Conservation (phyloP, 192 early-diverging fungal species). For the Coemansia nantahalensis region DNA sequence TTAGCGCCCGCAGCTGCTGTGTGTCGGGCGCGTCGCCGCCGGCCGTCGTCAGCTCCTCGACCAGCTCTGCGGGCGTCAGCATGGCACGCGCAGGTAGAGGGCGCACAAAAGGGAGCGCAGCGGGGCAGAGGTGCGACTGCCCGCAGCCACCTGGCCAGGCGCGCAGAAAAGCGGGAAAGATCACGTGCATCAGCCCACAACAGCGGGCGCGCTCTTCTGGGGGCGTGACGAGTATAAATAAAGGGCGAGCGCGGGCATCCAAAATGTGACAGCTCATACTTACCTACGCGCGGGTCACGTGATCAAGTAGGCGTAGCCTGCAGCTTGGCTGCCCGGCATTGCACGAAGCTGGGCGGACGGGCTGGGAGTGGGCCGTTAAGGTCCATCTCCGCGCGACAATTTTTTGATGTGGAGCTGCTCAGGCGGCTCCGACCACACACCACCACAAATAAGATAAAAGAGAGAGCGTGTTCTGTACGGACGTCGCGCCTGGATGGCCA, state of each 20-base stretch:
- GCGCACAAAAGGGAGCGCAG: too few species aligned
- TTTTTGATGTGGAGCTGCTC: constrained; percentile 47
- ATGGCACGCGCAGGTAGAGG: too few species aligned
- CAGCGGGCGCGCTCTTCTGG: background rate
- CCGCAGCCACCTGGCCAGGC: too few species aligned
- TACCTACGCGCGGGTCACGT: constrained; percentile 25
- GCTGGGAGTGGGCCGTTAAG: constrained; percentile 37
- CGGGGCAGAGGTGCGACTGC: too few species aligned
- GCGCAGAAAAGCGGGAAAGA: too few species aligned
- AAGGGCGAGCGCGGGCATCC: constrained; percentile 1
- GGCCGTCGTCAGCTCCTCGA: constrained; percentile 22
- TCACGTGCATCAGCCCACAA: too few species aligned
- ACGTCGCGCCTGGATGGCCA: too few species aligned
- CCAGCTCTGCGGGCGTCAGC: constrained; percentile 12
- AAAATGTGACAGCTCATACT: constrained; percentile 21
- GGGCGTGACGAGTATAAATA: constrained; percentile 11
- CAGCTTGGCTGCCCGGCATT: constrained; percentile 35
- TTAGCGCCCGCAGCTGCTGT: constrained; percentile 17
- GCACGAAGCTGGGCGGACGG: constrained; percentile 37
- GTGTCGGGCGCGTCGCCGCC: constrained; percentile 19
- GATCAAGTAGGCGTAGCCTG: constrained; percentile 33
- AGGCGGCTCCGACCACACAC: constrained; percentile 25
- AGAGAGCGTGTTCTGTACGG: too few species aligned
- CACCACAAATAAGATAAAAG: constrained; percentile 2
- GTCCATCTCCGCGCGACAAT: constrained; percentile 29